Base-by-base conservation (phyloP, 129 eudicot species). In the Daucus carota region DNA sequence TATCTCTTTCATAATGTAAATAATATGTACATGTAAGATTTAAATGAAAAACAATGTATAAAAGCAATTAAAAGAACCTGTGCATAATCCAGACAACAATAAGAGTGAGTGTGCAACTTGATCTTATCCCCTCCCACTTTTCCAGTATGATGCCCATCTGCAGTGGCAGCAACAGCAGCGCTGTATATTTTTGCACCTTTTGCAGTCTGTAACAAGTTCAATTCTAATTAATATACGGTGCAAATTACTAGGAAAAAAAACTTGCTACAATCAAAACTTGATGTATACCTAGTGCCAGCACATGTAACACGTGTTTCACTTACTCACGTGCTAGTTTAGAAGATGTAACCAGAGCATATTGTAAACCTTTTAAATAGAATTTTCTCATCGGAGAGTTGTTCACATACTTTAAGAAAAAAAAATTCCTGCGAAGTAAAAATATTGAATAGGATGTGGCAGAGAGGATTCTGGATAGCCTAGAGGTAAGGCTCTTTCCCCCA, bases 81-180 rank as follows among this genome's bases (percentile, higher is more conserved):
- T 70, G 97, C 93, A 84, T 95, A 95, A 74, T 95, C 99, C 43
- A 95, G 85, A 57, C 99, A 95, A 72, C 99, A 95, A 76, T 91
- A 95, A 32, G 96, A 91, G 73, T 95, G 99, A 36, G 99, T 95
- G 70, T 95, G 99, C 78, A 91, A 74, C 85, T 94, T 95, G 26
- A 84, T 82, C 83, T 95, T 95, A 34, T 91, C 99, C 34, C 91
- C 99, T 66, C 97, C 97, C 42, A 87, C 97, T 88, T 90, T 90
- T 85, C 90, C 90, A 72, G 60, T 60, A n/a, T 76, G 83, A 48
- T 33, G 83, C 77, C 76, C 86, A 78, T 93, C 98, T 63, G 83
- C 96, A 59, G 96, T 84, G 67, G 97, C 99, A 77, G 96, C 97
- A 45, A 91, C 92, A 36, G 96, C 99, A 80, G 99, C 97, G 73